A percentile compares a stretch with the other conserved stretches of the same genome.
These are phyloP conservation scores for Aaosphaeria pasadenensis DNA, from an alignment of 2,329 filamentous ascomycete genomes.

Conservation along the genomic window DNA sequence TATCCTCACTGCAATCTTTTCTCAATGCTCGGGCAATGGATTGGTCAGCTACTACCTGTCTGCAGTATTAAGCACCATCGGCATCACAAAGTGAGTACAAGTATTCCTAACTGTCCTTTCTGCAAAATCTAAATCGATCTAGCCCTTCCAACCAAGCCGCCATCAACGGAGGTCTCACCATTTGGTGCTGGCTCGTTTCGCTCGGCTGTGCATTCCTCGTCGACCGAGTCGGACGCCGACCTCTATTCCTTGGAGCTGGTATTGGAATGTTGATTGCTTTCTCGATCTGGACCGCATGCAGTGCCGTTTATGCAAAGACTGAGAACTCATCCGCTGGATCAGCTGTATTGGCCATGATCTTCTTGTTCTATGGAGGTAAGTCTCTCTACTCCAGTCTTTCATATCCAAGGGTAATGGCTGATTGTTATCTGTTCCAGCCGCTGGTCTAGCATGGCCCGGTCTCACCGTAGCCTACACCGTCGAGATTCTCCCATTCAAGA, in stretches of 20 bases:
- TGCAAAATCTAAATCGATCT: not conserved
- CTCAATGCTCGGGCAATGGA: slow-evolving; percentile 38
- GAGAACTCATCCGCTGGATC: slow-evolving; percentile 1
- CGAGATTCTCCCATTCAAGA: slow-evolving; percentile 32
- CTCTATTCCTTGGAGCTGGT: slow-evolving; percentile 34
- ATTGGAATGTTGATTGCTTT: slow-evolving; percentile 44
- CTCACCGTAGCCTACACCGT: slow-evolving; percentile 24
- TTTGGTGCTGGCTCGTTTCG: slow-evolving; percentile 38
- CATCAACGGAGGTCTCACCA: slow-evolving; percentile 38
- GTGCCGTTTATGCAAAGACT: slow-evolving; percentile 18
- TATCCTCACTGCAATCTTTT: slow-evolving; percentile 26
- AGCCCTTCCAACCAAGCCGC: slow-evolving; percentile 25
- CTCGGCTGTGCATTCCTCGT: slow-evolving; percentile 38
- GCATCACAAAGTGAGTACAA: slow-evolving; percentile 25
- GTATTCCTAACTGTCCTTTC: not conserved
- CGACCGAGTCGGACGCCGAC: slow-evolving; percentile 41
- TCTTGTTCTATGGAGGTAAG: slow-evolving; percentile 1
- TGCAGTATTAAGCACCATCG: slow-evolving; percentile 35
- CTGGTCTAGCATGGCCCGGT: slow-evolving; percentile 23
- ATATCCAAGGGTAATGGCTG: not conserved
- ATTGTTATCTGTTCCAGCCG: not conserved
- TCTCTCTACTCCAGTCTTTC: not conserved
- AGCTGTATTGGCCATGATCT: slow-evolving; percentile 6
- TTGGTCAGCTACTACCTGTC: slow-evolving; percentile 36
- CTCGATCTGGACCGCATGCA: slow-evolving; percentile 40